These are phyloP conservation scores for Phlegmacium glaucopus DNA, from an alignment of 768 basidiomycete genomes.

Conservation along the genomic window DNA sequence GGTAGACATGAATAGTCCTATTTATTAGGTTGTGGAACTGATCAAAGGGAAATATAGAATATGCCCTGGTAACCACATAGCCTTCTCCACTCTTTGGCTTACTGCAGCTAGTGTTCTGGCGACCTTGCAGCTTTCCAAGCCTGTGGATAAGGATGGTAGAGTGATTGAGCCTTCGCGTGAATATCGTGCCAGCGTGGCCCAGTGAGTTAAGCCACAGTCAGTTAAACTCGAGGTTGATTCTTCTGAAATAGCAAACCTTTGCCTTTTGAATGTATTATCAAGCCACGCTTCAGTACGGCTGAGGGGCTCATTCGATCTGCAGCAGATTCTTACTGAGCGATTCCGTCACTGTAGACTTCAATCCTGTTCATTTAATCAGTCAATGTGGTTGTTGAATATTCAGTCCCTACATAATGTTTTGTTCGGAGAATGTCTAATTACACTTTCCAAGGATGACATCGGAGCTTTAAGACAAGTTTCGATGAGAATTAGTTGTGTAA, in stretches of 20 bases:
- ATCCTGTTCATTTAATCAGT: too few species aligned
- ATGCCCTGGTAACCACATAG: slow-evolving; percentile 35
- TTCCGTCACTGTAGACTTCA: too few species aligned
- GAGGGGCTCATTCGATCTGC: too few species aligned
- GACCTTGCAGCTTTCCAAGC: slow-evolving; percentile 30
- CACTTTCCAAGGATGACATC: too few species aligned
- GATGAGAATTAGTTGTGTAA: background rate
- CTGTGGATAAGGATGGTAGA: too few species aligned
- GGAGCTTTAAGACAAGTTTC: slow-evolving; percentile 17
- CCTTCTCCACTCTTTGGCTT: slow-evolving; percentile 23
- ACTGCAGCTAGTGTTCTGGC: slow-evolving; percentile 28
- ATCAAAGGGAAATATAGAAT: slow-evolving; percentile 15
- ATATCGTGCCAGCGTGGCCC: too few species aligned
- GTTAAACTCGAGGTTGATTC: background rate
- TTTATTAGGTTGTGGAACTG: background rate
- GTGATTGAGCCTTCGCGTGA: too few species aligned
- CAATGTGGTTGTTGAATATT: too few species aligned
- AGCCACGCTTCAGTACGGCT: slow-evolving; percentile 20
- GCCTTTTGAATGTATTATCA: slow-evolving; percentile 26
- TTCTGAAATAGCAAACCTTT: slow-evolving; percentile 18
- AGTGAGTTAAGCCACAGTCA: slow-evolving; percentile 9
- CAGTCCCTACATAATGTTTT: too few species aligned
- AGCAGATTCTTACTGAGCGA: too few species aligned
- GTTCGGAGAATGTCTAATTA: too few species aligned
- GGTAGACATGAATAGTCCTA: slow-evolving; percentile 17